phyloP scores from a whole-genome alignment of 768 basidiomycete species.

The Auriculariales sp. region DNA sequence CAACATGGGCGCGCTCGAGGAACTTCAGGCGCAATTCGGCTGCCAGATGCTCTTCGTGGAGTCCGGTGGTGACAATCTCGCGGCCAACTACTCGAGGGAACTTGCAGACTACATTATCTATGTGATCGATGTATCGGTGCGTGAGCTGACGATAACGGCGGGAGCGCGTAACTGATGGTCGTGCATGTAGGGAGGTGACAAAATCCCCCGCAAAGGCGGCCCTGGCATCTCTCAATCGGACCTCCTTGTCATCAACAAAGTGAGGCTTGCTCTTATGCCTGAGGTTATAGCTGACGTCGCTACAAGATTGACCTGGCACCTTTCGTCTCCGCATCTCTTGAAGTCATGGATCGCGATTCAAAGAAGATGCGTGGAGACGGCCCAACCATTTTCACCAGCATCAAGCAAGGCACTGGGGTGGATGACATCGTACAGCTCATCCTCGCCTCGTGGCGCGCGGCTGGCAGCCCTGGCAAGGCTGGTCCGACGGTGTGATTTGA shows the following conservation, averaged over 20 bases:
- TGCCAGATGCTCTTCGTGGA: constrained; percentile 92
- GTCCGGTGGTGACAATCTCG: constrained; percentile 92
- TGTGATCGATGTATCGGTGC: constrained; percentile 73
- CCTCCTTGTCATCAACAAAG: constrained; percentile 91
- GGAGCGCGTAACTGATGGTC: not conserved
- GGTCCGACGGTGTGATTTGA: constrained; percentile 12
- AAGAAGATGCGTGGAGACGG: constrained; percentile 90
- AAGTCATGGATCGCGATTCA: constrained; percentile 89
- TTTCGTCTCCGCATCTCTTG: constrained; percentile 82
- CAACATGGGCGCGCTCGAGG: constrained; percentile 91
- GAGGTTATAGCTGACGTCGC: not conserved
- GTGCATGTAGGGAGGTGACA: constrained; percentile 70
- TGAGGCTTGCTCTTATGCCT: constrained; percentile 12
- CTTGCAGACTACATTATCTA: constrained; percentile 96
- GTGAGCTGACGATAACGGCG: constrained; percentile 9
- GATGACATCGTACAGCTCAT: constrained; percentile 71
- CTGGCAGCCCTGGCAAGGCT: constrained; percentile 55
- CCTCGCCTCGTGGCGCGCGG: constrained; percentile 75
- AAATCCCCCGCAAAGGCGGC: constrained; percentile 95
- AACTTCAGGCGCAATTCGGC: constrained; percentile 77
- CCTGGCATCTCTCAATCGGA: constrained; percentile 96
- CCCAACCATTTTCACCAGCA: constrained; percentile 81
- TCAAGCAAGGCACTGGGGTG: constrained; percentile 65
- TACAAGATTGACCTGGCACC: constrained; percentile 85
- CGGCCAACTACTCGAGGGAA: constrained; percentile 93